phyloP scores from a whole-genome alignment of 2,329 filamentous ascomycete genomes.

The Helotiales sp. region DNA sequence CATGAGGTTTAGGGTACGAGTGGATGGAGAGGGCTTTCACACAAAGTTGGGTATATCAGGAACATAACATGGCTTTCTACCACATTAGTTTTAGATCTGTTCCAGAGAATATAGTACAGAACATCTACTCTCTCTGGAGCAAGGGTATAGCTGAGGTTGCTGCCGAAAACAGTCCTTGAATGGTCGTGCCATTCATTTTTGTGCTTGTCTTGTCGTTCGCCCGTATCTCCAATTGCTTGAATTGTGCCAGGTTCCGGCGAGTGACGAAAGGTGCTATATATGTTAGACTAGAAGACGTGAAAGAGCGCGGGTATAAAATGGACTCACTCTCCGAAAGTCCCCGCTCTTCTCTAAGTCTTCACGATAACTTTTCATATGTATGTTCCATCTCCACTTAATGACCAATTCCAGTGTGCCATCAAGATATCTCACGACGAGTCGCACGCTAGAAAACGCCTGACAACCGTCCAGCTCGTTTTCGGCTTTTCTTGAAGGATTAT shows the following conservation, averaged over 20 bases:
- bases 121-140: constrained; percentile 53
- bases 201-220: constrained; percentile 12
- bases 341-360: constrained; percentile 16
- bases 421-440: no score
- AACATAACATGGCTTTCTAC: constrained; percentile 49
- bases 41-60: constrained; percentile 49
- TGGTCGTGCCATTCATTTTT: constrained; percentile 9
- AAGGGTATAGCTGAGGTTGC: constrained; percentile 48
- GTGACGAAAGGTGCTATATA: constrained; percentile 3
- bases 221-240: constrained; percentile 3
- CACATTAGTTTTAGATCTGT: constrained; percentile 47
- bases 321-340: constrained; percentile 14
- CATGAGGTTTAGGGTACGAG: constrained; percentile 52
- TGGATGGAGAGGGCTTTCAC: constrained; percentile 49
- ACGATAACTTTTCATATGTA: no score
- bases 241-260: constrained; percentile 8
- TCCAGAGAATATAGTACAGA: constrained; percentile 45
- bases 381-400: no score
- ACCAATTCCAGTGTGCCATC: no score
- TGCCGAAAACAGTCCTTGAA: constrained; percentile 36
- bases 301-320: neutral
- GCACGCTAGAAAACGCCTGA: no score
- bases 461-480: no score
- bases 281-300: constrained; percentile 24
- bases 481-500: no score